These are phyloP conservation scores for Penicillium polonicum DNA, from an alignment of 2,329 filamentous ascomycete species.

Conservation along the genomic window DNA sequence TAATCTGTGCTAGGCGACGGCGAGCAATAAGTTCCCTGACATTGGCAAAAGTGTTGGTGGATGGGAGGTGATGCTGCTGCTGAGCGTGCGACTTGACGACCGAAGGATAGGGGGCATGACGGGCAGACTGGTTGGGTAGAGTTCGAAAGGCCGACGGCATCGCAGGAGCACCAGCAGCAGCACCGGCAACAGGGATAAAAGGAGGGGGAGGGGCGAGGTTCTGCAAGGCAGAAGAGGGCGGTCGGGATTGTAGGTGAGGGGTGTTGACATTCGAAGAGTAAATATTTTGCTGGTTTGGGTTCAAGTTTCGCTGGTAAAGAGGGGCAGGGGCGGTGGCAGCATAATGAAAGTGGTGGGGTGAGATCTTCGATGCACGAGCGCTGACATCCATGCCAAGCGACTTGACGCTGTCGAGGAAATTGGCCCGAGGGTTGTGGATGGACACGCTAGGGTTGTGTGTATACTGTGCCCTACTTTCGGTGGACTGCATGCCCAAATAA, in stretches of 20 bases:
- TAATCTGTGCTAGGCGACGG: slow-evolving; percentile 44
- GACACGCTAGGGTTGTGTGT: slow-evolving; percentile 68
- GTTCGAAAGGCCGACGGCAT: slow-evolving; percentile 47
- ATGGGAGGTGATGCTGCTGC: slow-evolving; percentile 31
- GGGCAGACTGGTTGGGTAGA: slow-evolving; percentile 35
- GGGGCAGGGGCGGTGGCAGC: slow-evolving; percentile 28
- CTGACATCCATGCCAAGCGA: slow-evolving; percentile 34
- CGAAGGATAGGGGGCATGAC: slow-evolving; percentile 40
- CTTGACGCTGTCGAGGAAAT: slow-evolving; percentile 51
- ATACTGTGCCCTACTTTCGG: slow-evolving; percentile 87
- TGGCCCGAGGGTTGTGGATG: slow-evolving; percentile 49
- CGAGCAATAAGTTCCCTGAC: slow-evolving; percentile 44
- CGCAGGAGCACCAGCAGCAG: slow-evolving; percentile 39
- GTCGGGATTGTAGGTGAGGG: slow-evolving; percentile 27
- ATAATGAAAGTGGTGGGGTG: slow-evolving; percentile 27
- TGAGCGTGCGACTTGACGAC: slow-evolving; percentile 37
- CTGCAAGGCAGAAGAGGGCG: slow-evolving; percentile 37
- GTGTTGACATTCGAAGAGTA: slow-evolving; percentile 18
- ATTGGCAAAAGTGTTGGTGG: slow-evolving; percentile 43
- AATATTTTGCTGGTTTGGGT: slow-evolving; percentile 23
- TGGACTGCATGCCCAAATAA: slow-evolving; percentile 82
- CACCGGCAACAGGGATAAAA: slow-evolving; percentile 31
- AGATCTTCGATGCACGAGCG: slow-evolving; percentile 31
- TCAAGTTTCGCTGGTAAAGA: slow-evolving; percentile 20
- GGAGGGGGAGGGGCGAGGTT: slow-evolving; percentile 37